Conservation (phyloP, 306 rosid species). For the Lagenaria siceraria region DNA sequence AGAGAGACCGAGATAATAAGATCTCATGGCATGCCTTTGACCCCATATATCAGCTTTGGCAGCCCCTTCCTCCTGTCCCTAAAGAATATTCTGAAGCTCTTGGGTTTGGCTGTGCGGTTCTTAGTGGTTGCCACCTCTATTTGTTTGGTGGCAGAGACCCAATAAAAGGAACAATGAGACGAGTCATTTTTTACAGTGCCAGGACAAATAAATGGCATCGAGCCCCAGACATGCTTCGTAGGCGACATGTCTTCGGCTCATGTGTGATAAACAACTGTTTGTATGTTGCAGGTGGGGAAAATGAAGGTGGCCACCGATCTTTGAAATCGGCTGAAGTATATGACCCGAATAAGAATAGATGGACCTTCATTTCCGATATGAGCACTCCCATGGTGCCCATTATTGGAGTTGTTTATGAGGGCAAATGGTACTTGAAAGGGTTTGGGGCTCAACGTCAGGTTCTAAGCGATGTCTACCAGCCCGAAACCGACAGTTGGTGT, state of each 20-base stretch:
- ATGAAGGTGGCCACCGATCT: conserved; percentile 89
- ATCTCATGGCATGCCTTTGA: conserved; percentile 96
- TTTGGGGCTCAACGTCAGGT: conserved; percentile 85
- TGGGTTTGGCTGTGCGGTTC: conserved; percentile 97
- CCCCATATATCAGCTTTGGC: conserved; percentile 94
- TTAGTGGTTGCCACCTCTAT: conserved; percentile 92
- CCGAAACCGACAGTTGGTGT: conserved; percentile 74
- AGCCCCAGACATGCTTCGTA: conserved; percentile 95
- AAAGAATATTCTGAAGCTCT: conserved; percentile 85
- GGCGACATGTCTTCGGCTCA: conserved; percentile 80
- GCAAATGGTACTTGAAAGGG: conserved; percentile 88
- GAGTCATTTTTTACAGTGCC: conserved; percentile 87
- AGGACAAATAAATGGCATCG: conserved; percentile 97
- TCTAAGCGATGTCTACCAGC: conserved; percentile 74
- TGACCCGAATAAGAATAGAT: conserved; percentile 76
- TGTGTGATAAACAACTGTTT: conserved; percentile 94
- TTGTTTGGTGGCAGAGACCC: conserved; percentile 96
- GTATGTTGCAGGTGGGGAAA: conserved; percentile 99
- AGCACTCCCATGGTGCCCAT: conserved; percentile 92
- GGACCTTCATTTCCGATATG: conserved; percentile 91
- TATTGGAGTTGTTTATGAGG: conserved; percentile 86
- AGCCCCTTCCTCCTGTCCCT: conserved; percentile 94
- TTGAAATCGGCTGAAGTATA: conserved; percentile 91
- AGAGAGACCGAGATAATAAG: conserved; percentile 89
- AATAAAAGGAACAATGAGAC: conserved; percentile 78